Conservation (phyloP, 352 stramenopile genomes). For the Globisporangium iwayamae region DNA sequence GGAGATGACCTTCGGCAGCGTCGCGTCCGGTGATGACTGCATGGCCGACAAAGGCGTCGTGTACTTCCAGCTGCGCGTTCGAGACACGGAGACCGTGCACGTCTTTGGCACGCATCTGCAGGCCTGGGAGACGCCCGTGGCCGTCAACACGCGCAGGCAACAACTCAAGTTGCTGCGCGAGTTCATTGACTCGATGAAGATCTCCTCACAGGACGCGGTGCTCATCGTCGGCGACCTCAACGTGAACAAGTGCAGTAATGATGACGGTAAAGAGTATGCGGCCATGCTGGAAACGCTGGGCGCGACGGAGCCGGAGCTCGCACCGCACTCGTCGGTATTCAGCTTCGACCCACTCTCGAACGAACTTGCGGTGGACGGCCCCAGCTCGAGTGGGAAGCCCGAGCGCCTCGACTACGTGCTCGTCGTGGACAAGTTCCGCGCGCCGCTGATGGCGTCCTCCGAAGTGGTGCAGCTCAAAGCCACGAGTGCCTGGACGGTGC, state of each 20-base stretch:
- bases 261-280: conserved; percentile 30
- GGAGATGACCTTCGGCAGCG: conserved; percentile 56
- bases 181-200: conserved; percentile 46
- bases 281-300: conserved; percentile 46
- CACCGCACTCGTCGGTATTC: conserved; percentile 30
- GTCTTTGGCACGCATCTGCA: conserved; percentile 66
- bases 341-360: conserved; percentile 70
- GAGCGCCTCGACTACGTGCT: conserved; percentile 72
- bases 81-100: conserved; percentile 36
- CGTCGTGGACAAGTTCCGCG: conserved; percentile 29
- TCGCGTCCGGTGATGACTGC: conserved; percentile 51
- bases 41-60: conserved; percentile 64
- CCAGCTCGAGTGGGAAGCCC: conserved; percentile 49
- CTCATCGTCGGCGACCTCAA: conserved; percentile 64
- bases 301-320: conserved; percentile 30
- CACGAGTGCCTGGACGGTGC: conserved; percentile 31
- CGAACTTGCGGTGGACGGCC: conserved; percentile 46
- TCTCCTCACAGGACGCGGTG: conserved; percentile 44
- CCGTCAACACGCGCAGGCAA: conserved; percentile 31
- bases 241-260: conserved; percentile 33
- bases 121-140: conserved; percentile 54
- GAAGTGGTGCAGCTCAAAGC: conserved; percentile 60
- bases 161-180: conserved; percentile 42
- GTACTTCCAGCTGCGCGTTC: conserved; percentile 49
- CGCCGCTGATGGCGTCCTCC: conserved; percentile 20